Conservation (phyloP, 768 basidiomycete genomes). For the Tricholoma furcatifolium region DNA sequence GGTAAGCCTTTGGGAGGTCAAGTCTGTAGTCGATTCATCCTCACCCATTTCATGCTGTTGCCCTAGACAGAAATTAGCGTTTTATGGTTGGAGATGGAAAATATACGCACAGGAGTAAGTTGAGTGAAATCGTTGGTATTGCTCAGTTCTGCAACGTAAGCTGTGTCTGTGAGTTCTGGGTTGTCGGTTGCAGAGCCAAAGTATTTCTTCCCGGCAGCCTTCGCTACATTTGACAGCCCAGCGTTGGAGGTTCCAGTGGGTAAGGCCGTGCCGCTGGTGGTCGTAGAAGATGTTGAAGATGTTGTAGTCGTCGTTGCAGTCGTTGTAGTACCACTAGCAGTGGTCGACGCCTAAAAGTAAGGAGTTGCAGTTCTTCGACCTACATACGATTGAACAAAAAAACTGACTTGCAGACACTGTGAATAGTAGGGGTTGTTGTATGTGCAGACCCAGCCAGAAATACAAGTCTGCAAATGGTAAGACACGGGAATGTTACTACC, state of each 20-base stretch:
- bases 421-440: constrained; percentile 40
- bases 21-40: constrained; percentile 4
- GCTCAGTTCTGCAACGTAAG: constrained; percentile 39
- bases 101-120: constrained; percentile 41
- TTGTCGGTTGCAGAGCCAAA: constrained; percentile 54
- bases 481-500: neutral
- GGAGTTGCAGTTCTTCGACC: neutral
- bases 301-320: neutral
- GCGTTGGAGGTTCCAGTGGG: constrained; percentile 21
- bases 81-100: neutral
- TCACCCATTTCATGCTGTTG: constrained; percentile 61
- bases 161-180: constrained; percentile 40
- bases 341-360: neutral
- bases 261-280: neutral
- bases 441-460: constrained; percentile 37
- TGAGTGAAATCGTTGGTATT: constrained; percentile 42
- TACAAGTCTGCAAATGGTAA: constrained; percentile 29
- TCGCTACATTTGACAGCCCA: constrained; percentile 49
- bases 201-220: constrained; percentile 44
- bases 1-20: no score
- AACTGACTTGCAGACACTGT: constrained; percentile 39
- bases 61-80: constrained; percentile 19
- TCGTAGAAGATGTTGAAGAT: neutral
- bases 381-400: neutral
- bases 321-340: constrained; percentile 6